These are phyloP conservation scores for Umbelopsis sp. DNA, from an alignment of 192 early-diverging fungal genomes.

Conservation along the genomic window DNA sequence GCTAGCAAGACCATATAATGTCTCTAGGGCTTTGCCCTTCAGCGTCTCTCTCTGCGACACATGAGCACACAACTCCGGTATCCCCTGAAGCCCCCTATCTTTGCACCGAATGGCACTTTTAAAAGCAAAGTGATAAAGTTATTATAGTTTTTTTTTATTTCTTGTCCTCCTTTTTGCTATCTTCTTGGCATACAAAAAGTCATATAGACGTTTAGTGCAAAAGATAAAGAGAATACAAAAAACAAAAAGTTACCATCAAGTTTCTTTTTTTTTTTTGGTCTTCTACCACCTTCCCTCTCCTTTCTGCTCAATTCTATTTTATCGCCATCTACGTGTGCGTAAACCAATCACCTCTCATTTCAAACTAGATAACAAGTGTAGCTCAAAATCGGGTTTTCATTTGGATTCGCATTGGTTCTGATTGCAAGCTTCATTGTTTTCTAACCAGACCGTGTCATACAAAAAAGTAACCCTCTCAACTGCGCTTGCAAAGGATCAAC, in stretches of 20 bases:
- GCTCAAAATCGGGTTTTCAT: slow-evolving; percentile 6
- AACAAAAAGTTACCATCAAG: too few species aligned
- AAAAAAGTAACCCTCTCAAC: not conserved
- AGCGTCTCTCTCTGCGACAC: not conserved
- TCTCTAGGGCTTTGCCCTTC: too few species aligned
- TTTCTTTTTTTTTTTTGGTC: not conserved
- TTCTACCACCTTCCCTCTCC: slow-evolving; percentile 15
- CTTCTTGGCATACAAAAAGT: not conserved
- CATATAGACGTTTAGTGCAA: too few species aligned
- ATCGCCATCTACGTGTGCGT: too few species aligned
- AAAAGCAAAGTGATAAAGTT: not conserved
- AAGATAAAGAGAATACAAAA: too few species aligned
- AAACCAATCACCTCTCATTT: slow-evolving; percentile 3
- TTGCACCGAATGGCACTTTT: slow-evolving; percentile 1
- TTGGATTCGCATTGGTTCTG: slow-evolving; percentile 12
- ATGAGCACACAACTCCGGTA: not conserved
- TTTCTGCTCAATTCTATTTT: not conserved
- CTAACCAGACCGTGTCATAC: slow-evolving; percentile 22
- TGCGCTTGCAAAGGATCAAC: not conserved
- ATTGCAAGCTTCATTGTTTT: slow-evolving; percentile 22
- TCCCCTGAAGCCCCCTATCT: slow-evolving; percentile 1
- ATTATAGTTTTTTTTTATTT: not conserved
- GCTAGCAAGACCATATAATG: too few species aligned
- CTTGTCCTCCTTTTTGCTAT: slow-evolving; percentile 18
- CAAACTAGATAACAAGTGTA: not conserved